Conservation (phyloP, 2,329 filamentous ascomycete genomes). For the Coniochaeta hoffmannii region DNA sequence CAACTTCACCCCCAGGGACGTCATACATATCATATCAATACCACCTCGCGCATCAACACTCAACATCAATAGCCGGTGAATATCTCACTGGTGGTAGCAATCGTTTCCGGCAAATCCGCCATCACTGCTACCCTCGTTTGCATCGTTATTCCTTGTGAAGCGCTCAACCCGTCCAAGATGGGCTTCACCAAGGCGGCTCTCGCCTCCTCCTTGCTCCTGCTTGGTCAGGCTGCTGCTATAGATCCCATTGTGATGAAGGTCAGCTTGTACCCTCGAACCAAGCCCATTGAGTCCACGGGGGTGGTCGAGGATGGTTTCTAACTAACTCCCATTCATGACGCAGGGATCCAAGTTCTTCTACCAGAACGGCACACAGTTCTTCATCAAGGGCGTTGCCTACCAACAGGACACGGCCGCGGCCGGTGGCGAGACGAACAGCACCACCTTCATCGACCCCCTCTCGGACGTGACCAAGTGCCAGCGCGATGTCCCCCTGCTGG, state of each 20-base stretch:
- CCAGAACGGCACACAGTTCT: conserved; percentile 61
- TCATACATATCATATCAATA: not conserved
- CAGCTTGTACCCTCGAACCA: no score
- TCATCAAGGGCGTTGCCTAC: conserved; percentile 91
- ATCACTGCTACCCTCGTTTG: not conserved
- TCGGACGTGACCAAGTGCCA: conserved; percentile 63
- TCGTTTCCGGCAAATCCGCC: not conserved
- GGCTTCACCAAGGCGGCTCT: conserved; percentile 26
- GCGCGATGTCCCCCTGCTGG: conserved; percentile 78
- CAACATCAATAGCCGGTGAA: not conserved
- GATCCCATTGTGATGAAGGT: conserved; percentile 66
- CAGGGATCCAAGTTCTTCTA: conserved; percentile 63
- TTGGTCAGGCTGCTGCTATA: conserved; percentile 35
- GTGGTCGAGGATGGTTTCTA: no score
- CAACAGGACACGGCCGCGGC: conserved; percentile 67
- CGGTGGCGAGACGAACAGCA: conserved; percentile 37
- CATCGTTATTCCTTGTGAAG: not conserved
- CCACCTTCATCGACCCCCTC: conserved; percentile 74
- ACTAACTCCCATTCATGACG: no score
- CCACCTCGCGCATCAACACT: not conserved
- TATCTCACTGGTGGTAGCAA: not conserved
- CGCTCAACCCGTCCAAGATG: conserved; percentile 10
- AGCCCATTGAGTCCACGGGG: no score
- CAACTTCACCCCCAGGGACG: not conserved
- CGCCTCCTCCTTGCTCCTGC: conserved; percentile 20